Evolutionary conservation across 2,329 filamentous ascomycete genomes (phyloP), one percentile per base, ranked within the genome.

Genomic region (Coniochaeta hoffmannii): DNA sequence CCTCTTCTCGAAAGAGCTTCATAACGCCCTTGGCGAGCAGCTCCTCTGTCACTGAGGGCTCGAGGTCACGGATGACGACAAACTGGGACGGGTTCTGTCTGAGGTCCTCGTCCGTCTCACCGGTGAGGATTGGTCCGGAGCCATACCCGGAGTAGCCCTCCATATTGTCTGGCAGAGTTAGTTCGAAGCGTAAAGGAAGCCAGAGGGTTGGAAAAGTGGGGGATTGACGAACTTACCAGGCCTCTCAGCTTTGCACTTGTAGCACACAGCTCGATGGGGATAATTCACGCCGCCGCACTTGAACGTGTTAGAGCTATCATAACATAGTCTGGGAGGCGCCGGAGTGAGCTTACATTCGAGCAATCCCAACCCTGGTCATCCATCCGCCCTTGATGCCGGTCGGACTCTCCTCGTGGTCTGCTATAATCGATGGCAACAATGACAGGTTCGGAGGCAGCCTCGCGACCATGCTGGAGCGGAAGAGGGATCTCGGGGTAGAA

Each of bases 1-100:
- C 87, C 50, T 75, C 74, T 32, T 73, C 67, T n/a, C 80, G 66
- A 64, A 89, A 89, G 4, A 95, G 76, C 61, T 89, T 89, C 62
- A 83, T 82, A 52, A 90, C 82, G 24, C 89, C 89, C 56, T 82
- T 85, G 1, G 86, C 86, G 10, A 95, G 75, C 50, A 88, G 74
- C 55, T 88, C 83, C 68, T 93, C 89, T 7, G 79, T 87, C 6
- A 90, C 82, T 14, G 86, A 85, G 0, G 81, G 72, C 31, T 89
- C 83, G 7, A 95, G 73, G 8, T 86, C 86, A 57, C 88, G 84
- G 24, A 94, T 76, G 4, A 94, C 81, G 19, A 94, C 72, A 61
- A 92, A 90, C 61, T 91, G 89, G 1, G 88, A 90, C 1, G 86
- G 81, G 0, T 79, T 69, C 56, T 85, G 66, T 54, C 75, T 67